Evolutionary conservation across 306 rosid species (phyloP).

Genomic region (Potentilla sterilis): DNA sequence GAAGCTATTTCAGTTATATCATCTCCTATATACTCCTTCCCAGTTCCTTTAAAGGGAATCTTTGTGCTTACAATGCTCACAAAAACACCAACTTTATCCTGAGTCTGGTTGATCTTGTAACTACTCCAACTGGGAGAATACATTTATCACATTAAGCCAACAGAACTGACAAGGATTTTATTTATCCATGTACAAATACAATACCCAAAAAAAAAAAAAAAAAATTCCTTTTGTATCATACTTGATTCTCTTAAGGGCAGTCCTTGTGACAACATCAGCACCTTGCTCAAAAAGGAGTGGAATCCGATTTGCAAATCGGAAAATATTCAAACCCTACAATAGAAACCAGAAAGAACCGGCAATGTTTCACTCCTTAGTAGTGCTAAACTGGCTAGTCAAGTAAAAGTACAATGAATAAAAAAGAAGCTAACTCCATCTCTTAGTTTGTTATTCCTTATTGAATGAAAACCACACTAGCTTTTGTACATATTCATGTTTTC

Average conservation of each 20-base stretch:
- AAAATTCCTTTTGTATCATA: constrained; percentile 27
- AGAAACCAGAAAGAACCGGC: constrained; percentile 25
- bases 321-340: constrained; percentile 83
- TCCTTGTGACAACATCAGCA: constrained; percentile 96
- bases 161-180: too few relatives aligned
- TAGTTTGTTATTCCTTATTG: background rate
- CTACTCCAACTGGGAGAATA: constrained; percentile 64
- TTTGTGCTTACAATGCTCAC: constrained; percentile 95
- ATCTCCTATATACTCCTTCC: constrained; percentile 97
- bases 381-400: constrained; percentile 1
- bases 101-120: constrained; percentile 94
- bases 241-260: constrained; percentile 93
- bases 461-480: background rate
- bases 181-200: too few relatives aligned
- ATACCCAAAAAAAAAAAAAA: background rate
- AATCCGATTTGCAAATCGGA: constrained; percentile 95
- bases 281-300: constrained; percentile 99
- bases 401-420: background rate
- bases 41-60: constrained; percentile 97
- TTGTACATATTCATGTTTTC: background rate
- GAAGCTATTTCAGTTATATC: constrained; percentile 93
- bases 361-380: constrained; percentile 2
- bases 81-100: constrained; percentile 91
- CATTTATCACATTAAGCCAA: too few relatives aligned
- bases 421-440: background rate